Base-by-base conservation (phyloP, 192 early-diverging fungal genomes). In the Coemansia sp. region DNA sequence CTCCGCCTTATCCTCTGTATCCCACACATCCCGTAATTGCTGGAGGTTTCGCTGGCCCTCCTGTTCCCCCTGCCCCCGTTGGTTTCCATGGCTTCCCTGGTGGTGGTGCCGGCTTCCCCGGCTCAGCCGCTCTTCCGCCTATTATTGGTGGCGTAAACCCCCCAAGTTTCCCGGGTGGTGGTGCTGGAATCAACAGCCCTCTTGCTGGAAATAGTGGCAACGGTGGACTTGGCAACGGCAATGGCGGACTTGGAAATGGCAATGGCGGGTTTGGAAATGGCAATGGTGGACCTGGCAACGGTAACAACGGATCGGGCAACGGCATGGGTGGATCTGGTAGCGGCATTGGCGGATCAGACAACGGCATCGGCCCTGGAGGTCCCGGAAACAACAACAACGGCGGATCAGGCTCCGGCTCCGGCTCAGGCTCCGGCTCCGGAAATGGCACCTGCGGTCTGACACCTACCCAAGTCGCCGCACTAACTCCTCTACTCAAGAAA, bases 401-500 rank as follows among this genome's bases (percentile, higher is more conserved):
- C 37, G 29, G 15, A n/a, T 39, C 9, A 13, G 47, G 49, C 18
- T 40, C 41, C 23, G 52, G 60, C 14, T 11, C 28, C 15, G 47
- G 53, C 17, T 45, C 49, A 7, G 59, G 51, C 7, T 42, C 53
- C 1, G 32, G 25, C 11, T 50, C 33, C 2, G 61, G 48, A 27
- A 46, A 38, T 29, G 57, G 57, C 9, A 32, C 60, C 2, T 74
- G 71, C 34, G 71, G 63, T 0, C 46, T 74, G 7, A 55, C 59
- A 5, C 34, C 41, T 0, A 30, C 30, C 8, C 63, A 63, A 14
- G 59, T 67, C 8, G 28, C 71, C 0, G 64, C 64, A 4, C 71
- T 74, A 6, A 67, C 59, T 0, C 71, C 71, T 1, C 29, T 74
- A 9, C 51, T 74, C 46, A 67, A 62, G n/a, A 62, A 63, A 26